Evolutionary conservation across 2,329 filamentous ascomycete species (phyloP), one percentile per base, ranked within the genome.

Genomic region (Rhinocladiella mackenziei): DNA sequence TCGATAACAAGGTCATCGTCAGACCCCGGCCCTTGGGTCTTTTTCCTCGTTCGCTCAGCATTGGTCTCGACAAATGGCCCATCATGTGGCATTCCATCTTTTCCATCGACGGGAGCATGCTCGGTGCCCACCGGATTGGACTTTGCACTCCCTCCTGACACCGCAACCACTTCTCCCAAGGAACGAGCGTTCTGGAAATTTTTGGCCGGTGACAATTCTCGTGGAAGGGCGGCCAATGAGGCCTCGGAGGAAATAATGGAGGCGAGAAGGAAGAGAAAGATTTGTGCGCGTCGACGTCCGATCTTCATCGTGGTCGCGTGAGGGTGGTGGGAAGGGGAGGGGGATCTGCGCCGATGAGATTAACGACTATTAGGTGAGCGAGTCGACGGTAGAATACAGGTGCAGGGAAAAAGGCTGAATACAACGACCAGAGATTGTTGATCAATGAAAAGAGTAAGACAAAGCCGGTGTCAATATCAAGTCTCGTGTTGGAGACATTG

Each of bases 81-180:
- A 14, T 83, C 80, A 62, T 96, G 91, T 34, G 92, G 92, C 69
- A 89, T 92, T 35, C 92, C 92, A 68, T 97, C 92, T 58, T 85
- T 84, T 33, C 89, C 89, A 63, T 97, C 92, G 14, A 96, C 83
- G 0, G 91, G 91, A 43, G 86, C 87, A 70, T 92, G 83, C 63
- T 89, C 89, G 39, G 80, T 82, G 40, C 78, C 80, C 54, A 71
- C 68, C 2, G 58, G 61, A 45, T 54, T 53, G 29, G 58, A 54
- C 15, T 48, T 50, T 23, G 19, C 26, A 28, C 33, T 39, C n/a
- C 39, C 40, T 23, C 40, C 43, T n/a, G 45, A 19, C n/a, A 49
- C 37, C 14, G 38, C 39, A 28, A 42, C 39, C 8, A 40, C 45
- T 18, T 48, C 53, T 11, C 41, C 44, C 15, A 43, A 23, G n/a